Evolutionary conservation across 805 yeast species (phyloP).

Genomic region (Ogataea nonfermentans): DNA sequence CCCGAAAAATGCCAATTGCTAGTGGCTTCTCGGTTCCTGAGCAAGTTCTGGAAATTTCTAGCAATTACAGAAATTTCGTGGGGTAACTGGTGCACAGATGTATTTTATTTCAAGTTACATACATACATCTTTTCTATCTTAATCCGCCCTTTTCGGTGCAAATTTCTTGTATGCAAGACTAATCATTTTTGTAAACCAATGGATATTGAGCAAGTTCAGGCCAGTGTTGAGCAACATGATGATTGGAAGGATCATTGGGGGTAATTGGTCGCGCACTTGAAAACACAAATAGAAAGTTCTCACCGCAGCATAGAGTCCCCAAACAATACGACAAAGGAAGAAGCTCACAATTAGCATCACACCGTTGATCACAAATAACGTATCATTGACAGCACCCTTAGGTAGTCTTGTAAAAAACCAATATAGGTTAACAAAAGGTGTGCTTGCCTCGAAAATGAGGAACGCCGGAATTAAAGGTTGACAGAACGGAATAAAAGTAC

Average conservation of each 20-base stretch:
- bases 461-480: constrained; percentile 82
- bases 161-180: constrained; percentile 61
- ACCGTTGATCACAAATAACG: constrained; percentile 65
- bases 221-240: constrained; percentile 58
- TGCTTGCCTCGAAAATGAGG: constrained; percentile 80
- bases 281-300: constrained; percentile 45
- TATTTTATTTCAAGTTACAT: too few relatives aligned
- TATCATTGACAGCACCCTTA: constrained; percentile 56
- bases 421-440: constrained; percentile 92
- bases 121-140: background rate
- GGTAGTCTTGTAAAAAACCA: constrained; percentile 88
- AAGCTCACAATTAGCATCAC: constrained; percentile 63
- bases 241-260: constrained; percentile 45
- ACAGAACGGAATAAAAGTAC: constrained; percentile 69
- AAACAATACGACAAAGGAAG: constrained; percentile 72
- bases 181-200: constrained; percentile 91
- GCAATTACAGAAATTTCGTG: constrained; percentile 4
- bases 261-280: constrained; percentile 41
- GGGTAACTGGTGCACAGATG: constrained; percentile 10
- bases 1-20: constrained; percentile 6
- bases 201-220: constrained; percentile 66
- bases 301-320: constrained; percentile 85
- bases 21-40: constrained; percentile 4
- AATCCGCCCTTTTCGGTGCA: constrained; percentile 7
- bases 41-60: constrained; percentile 10